A percentile compares a stretch with the other conserved stretches of the same genome.
Conservation (phyloP, 441 rosid species). For the Melastoma candidum region DNA sequence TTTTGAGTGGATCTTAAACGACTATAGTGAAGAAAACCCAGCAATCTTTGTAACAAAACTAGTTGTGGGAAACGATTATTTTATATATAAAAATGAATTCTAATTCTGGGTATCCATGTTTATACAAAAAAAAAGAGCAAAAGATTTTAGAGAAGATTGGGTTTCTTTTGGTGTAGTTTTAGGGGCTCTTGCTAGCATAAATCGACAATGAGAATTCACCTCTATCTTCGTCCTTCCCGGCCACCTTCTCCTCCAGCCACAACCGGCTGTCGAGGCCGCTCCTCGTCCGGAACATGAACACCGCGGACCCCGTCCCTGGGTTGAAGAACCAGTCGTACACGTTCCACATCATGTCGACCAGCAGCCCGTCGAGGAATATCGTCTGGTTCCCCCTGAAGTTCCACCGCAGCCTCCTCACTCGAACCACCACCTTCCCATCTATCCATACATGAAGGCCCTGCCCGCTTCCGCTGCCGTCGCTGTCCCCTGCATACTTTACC, state of each 20-base stretch:
- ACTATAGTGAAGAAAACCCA: too few species aligned
- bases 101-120: background rate
- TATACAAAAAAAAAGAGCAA: background rate
- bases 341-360: slow-evolving; percentile 89
- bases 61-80: too few species aligned
- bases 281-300: slow-evolving; percentile 86
- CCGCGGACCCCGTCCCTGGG: slow-evolving; percentile 51
- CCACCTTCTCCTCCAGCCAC: slow-evolving; percentile 67
- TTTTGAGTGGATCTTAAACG: too few species aligned
- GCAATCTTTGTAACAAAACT: too few species aligned
- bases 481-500: slow-evolving; percentile 57
- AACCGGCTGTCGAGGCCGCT: slow-evolving; percentile 64
- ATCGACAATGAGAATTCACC: slow-evolving; percentile 76
- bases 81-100: too few species aligned
- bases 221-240: slow-evolving; percentile 50
- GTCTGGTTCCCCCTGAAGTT: slow-evolving; percentile 85
- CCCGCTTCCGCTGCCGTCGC: slow-evolving; percentile 35
- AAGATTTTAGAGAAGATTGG: background rate
- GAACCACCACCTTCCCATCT: slow-evolving; percentile 62
- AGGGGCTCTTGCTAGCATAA: slow-evolving; percentile 55
- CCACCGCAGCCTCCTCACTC: slow-evolving; percentile 78
- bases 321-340: slow-evolving; percentile 84
- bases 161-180: background rate
- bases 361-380: slow-evolving; percentile 63
- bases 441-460: slow-evolving; percentile 59